Evolutionary conservation across 75 land plant genomes (phyloP), one percentile per base, ranked within the genome.

Genomic region (Selaginella tamariscina): DNA sequence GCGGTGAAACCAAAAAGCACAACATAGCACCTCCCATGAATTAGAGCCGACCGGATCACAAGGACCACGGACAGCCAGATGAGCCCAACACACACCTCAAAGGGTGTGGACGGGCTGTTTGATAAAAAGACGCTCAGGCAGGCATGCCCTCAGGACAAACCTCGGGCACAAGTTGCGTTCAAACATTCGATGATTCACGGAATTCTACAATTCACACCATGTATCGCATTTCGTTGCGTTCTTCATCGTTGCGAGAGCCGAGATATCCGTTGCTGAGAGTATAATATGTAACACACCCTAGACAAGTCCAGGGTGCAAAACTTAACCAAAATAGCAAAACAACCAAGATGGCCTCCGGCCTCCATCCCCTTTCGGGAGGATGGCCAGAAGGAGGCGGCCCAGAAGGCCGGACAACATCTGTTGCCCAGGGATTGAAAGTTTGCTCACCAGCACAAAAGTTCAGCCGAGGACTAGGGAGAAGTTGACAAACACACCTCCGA

Each of bases 251-350:
- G 70, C 70, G 11, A 66, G 56, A 66, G 33, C 68, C 44, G 30
- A 66, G 68, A 66, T 29, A 70, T 70, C 73, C 73, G 69, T 71
- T 71, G 73, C 44, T 71, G 73, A 71, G 70, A 71, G 69, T 71
- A 26, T 39, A 5, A 39, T 39, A 39, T 39, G 62, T 59, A 59
- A 23, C 62, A 21, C 21, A 23, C 62, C 62, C 62, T 23, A 26
- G 23, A 23, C 26, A 59, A 59, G 62, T 27, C 26, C 21, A 8
- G 24, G 24, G 26, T 21, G 62, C 23, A 26, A 26, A 59, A 59
- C 27, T 27, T 59, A 26, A 59, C 62, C 27, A 26, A 59, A 26
- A 59, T 39, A 39, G 49, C 49, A 59, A 26, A 59, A 21, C 62
- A 21, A 59, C 62, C n/a, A 59, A 59, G 23, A 21, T 23, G 62